These are phyloP conservation scores for Mesotaenium endlicherianum DNA, from an alignment of 139 green algal species.

Conservation along the genomic window DNA sequence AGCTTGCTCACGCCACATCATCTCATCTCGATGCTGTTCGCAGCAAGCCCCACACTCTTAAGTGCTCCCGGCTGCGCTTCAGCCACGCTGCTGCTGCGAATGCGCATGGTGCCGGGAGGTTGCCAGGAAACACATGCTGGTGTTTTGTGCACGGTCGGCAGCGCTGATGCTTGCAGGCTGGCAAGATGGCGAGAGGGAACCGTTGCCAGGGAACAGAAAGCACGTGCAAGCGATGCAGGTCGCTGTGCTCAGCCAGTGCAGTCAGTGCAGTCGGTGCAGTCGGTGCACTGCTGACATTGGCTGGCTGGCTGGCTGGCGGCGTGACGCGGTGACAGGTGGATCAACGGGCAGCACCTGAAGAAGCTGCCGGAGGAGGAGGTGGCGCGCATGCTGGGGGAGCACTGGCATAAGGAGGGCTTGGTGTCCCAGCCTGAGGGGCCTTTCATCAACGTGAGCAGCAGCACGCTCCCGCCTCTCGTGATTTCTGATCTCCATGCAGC, in stretches of 20 bases:
- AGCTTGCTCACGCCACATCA: no score
- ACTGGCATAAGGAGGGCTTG: slow-evolving; percentile 63
- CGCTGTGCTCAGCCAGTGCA: not conserved
- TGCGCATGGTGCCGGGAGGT: no score
- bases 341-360: slow-evolving; percentile 82
- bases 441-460: slow-evolving; percentile 23
- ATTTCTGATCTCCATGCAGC: not conserved
- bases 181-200: not conserved
- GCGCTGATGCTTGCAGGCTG: not conserved
- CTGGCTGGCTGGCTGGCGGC: not conserved
- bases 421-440: slow-evolving; percentile 45
- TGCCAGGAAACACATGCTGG: no score
- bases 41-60: no score
- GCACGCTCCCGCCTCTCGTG: not conserved
- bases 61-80: no score
- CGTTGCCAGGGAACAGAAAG: not conserved
- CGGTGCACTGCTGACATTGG: not conserved
- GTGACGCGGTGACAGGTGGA: slow-evolving; percentile 68
- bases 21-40: no score
- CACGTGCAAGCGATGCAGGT: not conserved
- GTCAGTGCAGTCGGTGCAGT: not conserved
- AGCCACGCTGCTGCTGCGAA: no score
- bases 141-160: no score
- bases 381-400: slow-evolving; percentile 42
- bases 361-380: slow-evolving; percentile 62